Evolutionary conservation across 345 rosid species (phyloP).

Genomic region (Conringia planisiliqua): DNA sequence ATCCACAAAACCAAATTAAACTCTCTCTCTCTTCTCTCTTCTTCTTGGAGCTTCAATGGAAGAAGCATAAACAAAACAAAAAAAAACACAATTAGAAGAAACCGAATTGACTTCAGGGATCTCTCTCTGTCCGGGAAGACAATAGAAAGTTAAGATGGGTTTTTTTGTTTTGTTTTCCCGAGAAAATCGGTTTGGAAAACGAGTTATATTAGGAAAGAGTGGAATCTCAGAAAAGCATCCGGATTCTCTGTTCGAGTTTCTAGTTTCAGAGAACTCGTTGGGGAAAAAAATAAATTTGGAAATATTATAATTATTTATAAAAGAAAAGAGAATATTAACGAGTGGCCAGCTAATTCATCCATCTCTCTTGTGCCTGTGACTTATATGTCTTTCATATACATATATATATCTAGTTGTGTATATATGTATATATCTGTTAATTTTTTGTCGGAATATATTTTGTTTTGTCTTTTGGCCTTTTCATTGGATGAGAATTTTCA

Average conservation of each 20-base stretch:
- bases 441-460: neutral
- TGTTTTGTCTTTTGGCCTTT: neutral
- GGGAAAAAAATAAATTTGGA: constrained; percentile 14
- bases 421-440: neutral
- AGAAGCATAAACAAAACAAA: neutral
- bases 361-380: constrained; percentile 29
- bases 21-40: neutral
- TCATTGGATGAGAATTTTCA: neutral
- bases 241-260: constrained; percentile 34
- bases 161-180: constrained; percentile 7
- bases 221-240: constrained; percentile 25
- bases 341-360: constrained; percentile 72
- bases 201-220: constrained; percentile 19
- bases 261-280: constrained; percentile 44
- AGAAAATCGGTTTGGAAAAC: constrained; percentile 28
- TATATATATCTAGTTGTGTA: neutral
- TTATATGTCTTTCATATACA: neutral
- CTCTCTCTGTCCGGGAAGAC: neutral
- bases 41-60: constrained; percentile 6
- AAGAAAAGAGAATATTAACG: constrained; percentile 40
- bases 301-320: neutral
- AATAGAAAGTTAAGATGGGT: neutral
- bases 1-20: constrained; percentile 19
- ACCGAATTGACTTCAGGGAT: constrained; percentile 36
- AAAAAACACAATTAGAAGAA: neutral